phyloP scores from a whole-genome alignment of 768 basidiomycete species.

The Lactarius trivialis region DNA sequence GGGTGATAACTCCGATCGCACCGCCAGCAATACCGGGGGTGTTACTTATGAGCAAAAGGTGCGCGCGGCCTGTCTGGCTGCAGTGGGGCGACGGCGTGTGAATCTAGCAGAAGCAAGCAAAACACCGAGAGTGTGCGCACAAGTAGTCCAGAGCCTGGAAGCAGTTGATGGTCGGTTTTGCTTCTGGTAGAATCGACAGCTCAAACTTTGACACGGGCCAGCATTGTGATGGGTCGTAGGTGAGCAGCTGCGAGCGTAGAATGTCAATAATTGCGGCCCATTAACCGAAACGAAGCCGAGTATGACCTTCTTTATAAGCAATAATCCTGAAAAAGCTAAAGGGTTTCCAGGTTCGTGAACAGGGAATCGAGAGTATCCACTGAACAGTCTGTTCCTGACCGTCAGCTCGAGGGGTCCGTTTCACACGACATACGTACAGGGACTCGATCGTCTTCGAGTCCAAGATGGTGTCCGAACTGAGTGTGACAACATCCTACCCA shows the following conservation, averaged over 20 bases:
- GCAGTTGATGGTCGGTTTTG: constrained; percentile 80
- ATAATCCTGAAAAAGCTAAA: constrained; percentile 68
- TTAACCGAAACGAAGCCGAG: not conserved
- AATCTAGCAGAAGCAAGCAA: not conserved
- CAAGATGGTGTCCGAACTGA: constrained; percentile 70
- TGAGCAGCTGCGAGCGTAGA: constrained; percentile 52
- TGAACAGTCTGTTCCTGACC: constrained; percentile 43
- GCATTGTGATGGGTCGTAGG: constrained; percentile 79
- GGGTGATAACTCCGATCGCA: constrained; percentile 84
- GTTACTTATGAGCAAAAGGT: constrained; percentile 77
- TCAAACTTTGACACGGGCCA: constrained; percentile 69
- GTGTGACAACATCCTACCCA: constrained; percentile 69
- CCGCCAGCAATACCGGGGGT: constrained; percentile 81
- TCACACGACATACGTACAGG: constrained; percentile 42
- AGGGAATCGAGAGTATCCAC: constrained; percentile 90
- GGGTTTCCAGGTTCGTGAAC: constrained; percentile 70
- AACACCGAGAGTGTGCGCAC: constrained; percentile 35
- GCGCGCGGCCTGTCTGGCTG: constrained; percentile 91
- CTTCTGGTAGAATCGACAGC: constrained; percentile 85
- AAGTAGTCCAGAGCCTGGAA: constrained; percentile 95
- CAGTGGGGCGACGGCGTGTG: not conserved
- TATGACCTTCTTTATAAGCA: constrained; percentile 76
- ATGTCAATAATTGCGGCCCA: not conserved
- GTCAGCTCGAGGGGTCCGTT: not conserved
- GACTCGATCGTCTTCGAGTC: constrained; percentile 74